Evolutionary conservation across 2,329 filamentous ascomycete species (phyloP).

Genomic region (Purpureocillium lavendulum): DNA sequence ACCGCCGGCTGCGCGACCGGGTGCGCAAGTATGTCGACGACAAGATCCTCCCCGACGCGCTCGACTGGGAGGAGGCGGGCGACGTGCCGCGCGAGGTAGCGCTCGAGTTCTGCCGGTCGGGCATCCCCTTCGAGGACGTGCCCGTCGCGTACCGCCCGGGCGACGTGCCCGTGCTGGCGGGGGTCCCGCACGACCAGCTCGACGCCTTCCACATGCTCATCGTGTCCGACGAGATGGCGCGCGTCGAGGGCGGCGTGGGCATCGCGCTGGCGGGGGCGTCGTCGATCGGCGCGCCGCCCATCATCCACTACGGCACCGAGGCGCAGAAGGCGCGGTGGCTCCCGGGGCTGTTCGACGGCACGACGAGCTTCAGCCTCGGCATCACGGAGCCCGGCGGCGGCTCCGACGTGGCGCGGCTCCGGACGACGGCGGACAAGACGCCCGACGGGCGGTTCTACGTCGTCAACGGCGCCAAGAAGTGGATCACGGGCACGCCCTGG

Average conservation of each 20-base stretch:
- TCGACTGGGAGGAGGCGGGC: conserved; percentile 56
- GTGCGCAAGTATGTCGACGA: conserved; percentile 52
- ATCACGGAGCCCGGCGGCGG: conserved; percentile 56
- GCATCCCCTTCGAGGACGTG: conserved; percentile 26
- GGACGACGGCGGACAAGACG: conserved; percentile 44
- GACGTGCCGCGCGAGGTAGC: conserved; percentile 36
- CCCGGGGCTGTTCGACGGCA: conserved; percentile 47
- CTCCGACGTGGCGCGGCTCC: conserved; percentile 56
- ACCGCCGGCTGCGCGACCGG: conserved; percentile 46
- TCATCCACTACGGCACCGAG: conserved; percentile 53
- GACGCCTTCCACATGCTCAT: conserved; percentile 50
- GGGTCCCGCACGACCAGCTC: conserved; percentile 37
- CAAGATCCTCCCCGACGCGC: conserved; percentile 46
- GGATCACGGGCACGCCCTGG: conserved; percentile 56
- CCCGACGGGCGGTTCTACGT: conserved; percentile 42
- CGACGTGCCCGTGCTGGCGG: conserved; percentile 23
- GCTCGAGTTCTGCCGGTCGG: conserved; percentile 26
- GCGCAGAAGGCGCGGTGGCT: conserved; percentile 42
- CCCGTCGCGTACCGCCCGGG: conserved; percentile 26
- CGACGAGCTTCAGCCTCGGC: conserved; percentile 54
- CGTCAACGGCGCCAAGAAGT: conserved; percentile 61
- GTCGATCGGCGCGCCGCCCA: conserved; percentile 54
- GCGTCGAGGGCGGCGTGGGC: conserved; percentile 47
- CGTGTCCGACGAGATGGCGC: conserved; percentile 44
- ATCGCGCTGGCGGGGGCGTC: conserved; percentile 52